Evolutionary conservation across 768 basidiomycete species (phyloP), one percentile per base, ranked within the genome.

Genomic region (Kwoniella pini): DNA sequence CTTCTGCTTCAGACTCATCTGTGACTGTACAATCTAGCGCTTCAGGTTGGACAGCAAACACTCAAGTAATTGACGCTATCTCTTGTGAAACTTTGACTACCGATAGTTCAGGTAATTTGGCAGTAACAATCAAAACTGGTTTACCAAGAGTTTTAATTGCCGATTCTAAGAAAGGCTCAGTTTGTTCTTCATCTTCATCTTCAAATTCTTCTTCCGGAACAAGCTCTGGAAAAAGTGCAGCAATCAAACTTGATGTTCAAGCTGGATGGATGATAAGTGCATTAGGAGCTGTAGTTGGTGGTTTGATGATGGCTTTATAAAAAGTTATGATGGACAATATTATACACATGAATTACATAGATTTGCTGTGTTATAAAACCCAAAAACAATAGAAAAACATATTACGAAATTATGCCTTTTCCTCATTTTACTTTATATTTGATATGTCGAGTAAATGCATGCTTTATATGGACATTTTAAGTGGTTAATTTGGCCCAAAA

Each of bases 141-240:
- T 48, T 65, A 39, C 77, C 77, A 1, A 43, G 63, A 30, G 70
- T 78, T 17, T 61, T 72, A 48, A 69, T 77, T 30, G 69, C 60
- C 6, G 49, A 54, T 13, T 59, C 63, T 7, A 51, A 66, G 42
- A 69, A 66, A 33, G 70, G 71, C 12, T 64, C 28, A 49, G 52
- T 71, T 15, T 71, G 69, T 42, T 53, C 59, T 10, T 26, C 26
- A 27, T 28, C 27, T 3, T 54, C 59, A 33, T 19, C 43, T 11
- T 33, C 40, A 3, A 19, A 17, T 30, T 43, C 57, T 3, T 15
- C 33, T 10, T 15, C 30, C 6, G 28, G 51, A 4, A 30, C 28
- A 0, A 46, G 43, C n/a, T n/a, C 33, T 26, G 38, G 31, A 13
- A 52, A 28, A 1, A 53, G 31, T 26, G 51, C 43, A 13, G 59